Evolutionary conservation across 2,329 filamentous ascomycete genomes (phyloP).

Genomic region (Dactylellina cionopaga): DNA sequence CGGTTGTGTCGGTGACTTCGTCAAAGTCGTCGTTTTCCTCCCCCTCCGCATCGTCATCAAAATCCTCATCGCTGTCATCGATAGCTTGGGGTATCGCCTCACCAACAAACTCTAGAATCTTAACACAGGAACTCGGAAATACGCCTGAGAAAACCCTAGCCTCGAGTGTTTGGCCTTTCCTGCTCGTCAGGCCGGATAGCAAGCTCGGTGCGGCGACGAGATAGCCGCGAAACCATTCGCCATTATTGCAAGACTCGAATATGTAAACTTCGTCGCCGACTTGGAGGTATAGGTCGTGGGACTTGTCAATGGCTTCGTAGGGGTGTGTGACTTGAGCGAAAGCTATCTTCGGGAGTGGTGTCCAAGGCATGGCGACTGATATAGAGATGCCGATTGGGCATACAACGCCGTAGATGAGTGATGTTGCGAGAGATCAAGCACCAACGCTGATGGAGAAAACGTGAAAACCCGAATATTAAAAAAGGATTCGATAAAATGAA

Average conservation of each 20-base stretch:
- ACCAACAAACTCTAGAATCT: constrained; percentile 90
- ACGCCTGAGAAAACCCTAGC: constrained; percentile 98
- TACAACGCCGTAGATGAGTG: constrained; percentile 8
- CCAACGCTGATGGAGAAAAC: not conserved
- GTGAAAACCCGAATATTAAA: constrained; percentile 13
- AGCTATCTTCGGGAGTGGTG: constrained; percentile 93
- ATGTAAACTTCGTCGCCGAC: constrained; percentile 99
- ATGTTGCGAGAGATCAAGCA: constrained; percentile 9
- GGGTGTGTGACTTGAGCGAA: constrained; percentile 97
- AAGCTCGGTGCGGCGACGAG: constrained; percentile 92
- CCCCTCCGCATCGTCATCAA: constrained; percentile 61
- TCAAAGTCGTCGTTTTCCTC: constrained; percentile 59
- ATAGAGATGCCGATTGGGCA: constrained; percentile 16
- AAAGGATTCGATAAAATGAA: constrained; percentile 8
- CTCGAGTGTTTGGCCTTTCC: constrained; percentile 91
- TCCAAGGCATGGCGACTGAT: constrained; percentile 81
- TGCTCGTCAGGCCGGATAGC: constrained; percentile 87
- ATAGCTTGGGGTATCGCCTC: constrained; percentile 56
- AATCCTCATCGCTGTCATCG: constrained; percentile 69
- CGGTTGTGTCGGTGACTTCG: constrained; percentile 56
- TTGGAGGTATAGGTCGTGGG: constrained; percentile 87
- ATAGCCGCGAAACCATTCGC: constrained; percentile 94
- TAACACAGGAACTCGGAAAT: constrained; percentile 92
- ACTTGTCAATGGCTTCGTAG: constrained; percentile 84
- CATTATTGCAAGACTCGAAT: constrained; percentile 86